Evolutionary conservation across 805 yeast genomes (phyloP).

Genomic region (Ogataea thermomethanolica): DNA sequence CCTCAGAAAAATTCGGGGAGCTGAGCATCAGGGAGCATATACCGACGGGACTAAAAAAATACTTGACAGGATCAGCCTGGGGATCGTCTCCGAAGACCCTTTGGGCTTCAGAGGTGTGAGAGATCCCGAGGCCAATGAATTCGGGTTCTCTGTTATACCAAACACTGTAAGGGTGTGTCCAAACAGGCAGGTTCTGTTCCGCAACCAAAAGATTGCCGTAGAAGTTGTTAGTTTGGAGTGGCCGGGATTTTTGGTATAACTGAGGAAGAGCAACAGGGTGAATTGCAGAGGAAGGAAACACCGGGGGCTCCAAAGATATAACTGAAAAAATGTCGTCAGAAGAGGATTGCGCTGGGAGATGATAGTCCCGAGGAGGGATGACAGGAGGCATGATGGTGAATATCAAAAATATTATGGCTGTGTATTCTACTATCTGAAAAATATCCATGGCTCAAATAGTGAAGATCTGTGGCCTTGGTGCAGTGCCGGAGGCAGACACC

Average conservation of each 20-base stretch:
- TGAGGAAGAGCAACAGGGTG: constrained; percentile 64
- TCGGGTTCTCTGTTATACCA: constrained; percentile 50
- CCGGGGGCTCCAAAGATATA: constrained; percentile 21
- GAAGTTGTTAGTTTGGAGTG: constrained; percentile 72
- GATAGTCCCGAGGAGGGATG: constrained; percentile 27
- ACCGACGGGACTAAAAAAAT: constrained; percentile 65
- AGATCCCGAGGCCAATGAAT: constrained; percentile 59
- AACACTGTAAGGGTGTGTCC: constrained; percentile 80
- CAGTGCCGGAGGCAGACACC: constrained; percentile 60
- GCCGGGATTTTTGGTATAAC: constrained; percentile 42
- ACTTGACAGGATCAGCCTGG: constrained; percentile 38
- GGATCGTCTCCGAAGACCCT: constrained; percentile 70
- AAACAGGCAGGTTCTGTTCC: constrained; percentile 62
- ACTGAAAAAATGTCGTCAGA: constrained; percentile 21
- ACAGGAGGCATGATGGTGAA: constrained; percentile 18
- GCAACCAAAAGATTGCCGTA: constrained; percentile 70
- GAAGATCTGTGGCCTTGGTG: constrained; percentile 81
- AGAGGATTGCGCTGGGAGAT: too few relatives aligned
- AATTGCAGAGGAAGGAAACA: constrained; percentile 23
- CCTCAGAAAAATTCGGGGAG: constrained; percentile 39
- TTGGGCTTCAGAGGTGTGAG: constrained; percentile 57
- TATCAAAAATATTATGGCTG: constrained; percentile 1
- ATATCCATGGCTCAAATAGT: constrained; percentile 38
- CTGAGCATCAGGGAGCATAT: constrained; percentile 57
- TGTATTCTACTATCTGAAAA: constrained; percentile 1